Percentiles rank a stretch among this genome's conserved stretches.
Evolutionary conservation across 2,329 filamentous ascomycete species (phyloP).

Genomic region (Stemphylium lycopersici): DNA sequence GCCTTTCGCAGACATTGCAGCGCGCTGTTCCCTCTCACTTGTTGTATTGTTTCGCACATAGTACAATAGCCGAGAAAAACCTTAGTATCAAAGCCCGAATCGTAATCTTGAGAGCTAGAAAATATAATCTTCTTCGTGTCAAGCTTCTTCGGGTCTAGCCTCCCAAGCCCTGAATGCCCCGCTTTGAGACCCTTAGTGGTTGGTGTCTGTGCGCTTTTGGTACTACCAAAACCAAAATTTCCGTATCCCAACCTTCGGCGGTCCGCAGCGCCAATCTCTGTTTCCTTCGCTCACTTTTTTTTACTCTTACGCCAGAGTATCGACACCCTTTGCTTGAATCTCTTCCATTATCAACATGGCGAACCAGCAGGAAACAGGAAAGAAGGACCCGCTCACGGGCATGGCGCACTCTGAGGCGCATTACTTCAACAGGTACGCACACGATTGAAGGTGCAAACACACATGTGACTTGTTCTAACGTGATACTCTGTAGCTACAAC

Average conservation of each 20-base stretch:
- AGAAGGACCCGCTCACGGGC: constrained; percentile 59
- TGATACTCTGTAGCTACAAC: constrained; percentile 73
- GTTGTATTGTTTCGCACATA: not conserved
- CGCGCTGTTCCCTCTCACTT: not conserved
- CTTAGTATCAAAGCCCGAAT: not conserved
- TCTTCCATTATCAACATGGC: constrained; percentile 28
- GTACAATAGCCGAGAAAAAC: constrained; percentile 1
- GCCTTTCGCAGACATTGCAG: not conserved
- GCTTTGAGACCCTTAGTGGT: constrained; percentile 13
- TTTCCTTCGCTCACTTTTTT: constrained; percentile 11
- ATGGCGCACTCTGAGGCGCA: constrained; percentile 97
- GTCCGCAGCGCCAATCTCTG: constrained; percentile 19
- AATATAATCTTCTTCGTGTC: constrained; percentile 6
- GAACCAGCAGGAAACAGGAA: constrained; percentile 31
- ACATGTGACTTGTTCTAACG: constrained; percentile 46
- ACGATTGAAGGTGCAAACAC: constrained; percentile 25
- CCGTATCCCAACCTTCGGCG: constrained; percentile 24
- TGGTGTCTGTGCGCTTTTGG: constrained; percentile 23
- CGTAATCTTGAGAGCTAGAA: not conserved
- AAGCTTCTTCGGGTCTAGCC: constrained; percentile 8
- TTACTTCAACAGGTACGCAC: constrained; percentile 91
- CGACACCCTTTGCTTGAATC: constrained; percentile 3
- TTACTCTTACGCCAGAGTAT: not conserved
- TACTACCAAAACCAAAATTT: constrained; percentile 39
- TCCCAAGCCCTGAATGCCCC: constrained; percentile 12